Evolutionary conservation across 1,284 basidiomycete species (phyloP).

Genomic region (Puccinia coronata): DNA sequence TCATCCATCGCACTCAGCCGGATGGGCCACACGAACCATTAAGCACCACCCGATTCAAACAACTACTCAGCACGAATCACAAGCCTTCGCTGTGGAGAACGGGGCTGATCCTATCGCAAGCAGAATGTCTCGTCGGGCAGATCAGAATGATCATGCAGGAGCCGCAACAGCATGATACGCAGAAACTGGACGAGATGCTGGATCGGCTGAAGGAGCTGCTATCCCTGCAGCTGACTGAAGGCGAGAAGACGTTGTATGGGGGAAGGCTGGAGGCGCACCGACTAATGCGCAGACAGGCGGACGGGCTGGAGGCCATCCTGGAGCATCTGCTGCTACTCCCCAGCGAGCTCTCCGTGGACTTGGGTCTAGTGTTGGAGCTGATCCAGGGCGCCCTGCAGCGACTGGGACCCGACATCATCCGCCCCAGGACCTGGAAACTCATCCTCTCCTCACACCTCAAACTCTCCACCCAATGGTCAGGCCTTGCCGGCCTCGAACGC

Average conservation of each 20-base stretch:
- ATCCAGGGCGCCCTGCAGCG: neutral
- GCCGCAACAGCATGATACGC: neutral
- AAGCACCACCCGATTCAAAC: no score
- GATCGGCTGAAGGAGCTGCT: neutral
- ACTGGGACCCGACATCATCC: constrained; percentile 2
- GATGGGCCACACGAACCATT: no score
- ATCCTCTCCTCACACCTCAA: constrained; percentile 16
- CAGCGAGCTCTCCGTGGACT: neutral
- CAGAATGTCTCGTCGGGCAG: constrained; percentile 3
- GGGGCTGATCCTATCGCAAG: neutral
- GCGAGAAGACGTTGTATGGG: neutral
- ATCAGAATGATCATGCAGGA: neutral
- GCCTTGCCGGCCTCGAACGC: neutral
- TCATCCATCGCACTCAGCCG: neutral
- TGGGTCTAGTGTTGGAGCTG: constrained; percentile 3
- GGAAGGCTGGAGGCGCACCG: neutral
- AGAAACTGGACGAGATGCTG: neutral
- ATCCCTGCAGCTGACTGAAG: neutral
- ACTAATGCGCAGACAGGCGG: neutral
- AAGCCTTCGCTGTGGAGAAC: neutral
- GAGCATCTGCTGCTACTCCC: neutral
- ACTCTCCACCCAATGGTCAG: neutral
- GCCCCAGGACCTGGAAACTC: neutral
- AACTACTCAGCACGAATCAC: neutral
- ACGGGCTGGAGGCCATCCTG: constrained; percentile 3